Percentiles rank a stretch among this genome's conserved stretches.
Evolutionary conservation across 257 asterid species (phyloP).

Genomic region (Petunia axillaris): DNA sequence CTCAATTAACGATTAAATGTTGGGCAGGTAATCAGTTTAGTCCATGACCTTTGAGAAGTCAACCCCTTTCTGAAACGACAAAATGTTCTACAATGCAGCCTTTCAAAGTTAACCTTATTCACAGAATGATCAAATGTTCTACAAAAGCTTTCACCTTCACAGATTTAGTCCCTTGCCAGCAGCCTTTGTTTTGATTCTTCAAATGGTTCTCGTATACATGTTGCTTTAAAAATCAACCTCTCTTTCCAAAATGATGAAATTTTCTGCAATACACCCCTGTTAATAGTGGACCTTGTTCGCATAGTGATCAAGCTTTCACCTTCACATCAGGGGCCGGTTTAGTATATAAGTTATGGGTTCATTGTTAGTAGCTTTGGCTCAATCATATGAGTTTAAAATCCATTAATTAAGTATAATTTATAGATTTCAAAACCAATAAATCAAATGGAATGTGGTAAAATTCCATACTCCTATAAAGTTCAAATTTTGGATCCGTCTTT

Average conservation of each 20-base stretch:
- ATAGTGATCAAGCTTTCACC: no score
- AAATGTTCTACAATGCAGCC: background rate
- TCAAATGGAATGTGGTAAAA: no score
- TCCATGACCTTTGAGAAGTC: background rate
- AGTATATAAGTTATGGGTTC: no score
- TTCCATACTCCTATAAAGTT: no score
- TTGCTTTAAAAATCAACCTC: background rate
- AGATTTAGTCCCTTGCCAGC: background rate
- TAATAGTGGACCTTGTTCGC: no score
- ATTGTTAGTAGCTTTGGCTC: no score
- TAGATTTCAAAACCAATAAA: no score
- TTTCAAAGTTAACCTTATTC: background rate
- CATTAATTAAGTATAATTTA: no score
- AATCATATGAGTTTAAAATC: no score
- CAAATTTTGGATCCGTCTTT: no score
- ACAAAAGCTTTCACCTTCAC: background rate
- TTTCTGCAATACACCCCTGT: background rate
- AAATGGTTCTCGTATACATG: background rate
- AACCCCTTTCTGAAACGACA: background rate
- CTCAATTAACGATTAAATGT: conserved; percentile 15
- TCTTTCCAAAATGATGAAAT: background rate
- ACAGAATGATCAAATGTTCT: background rate
- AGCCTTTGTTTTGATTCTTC: background rate
- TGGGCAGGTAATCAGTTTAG: background rate
- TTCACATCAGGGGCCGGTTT: no score